These are phyloP conservation scores for Neurospora sp. DNA, from an alignment of 495 filamentous ascomycete genomes.

Conservation along the genomic window DNA sequence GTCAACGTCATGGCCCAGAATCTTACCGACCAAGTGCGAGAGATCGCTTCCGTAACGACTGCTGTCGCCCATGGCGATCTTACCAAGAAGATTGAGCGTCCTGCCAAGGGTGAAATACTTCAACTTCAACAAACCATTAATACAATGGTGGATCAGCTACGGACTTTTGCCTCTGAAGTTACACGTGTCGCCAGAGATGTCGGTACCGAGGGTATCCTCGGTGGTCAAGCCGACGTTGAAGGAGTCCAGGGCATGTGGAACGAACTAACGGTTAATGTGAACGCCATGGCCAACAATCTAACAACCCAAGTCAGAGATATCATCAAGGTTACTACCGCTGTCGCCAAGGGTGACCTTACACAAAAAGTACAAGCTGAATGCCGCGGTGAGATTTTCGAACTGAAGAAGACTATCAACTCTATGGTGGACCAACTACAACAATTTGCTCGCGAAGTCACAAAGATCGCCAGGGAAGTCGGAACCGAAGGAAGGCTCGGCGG, in stretches of 20 bases:
- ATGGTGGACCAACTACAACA: conserved; percentile 98
- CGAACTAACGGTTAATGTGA: conserved; percentile 95
- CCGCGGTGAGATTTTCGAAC: conserved; percentile 88
- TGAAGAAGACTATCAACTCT: conserved; percentile 96
- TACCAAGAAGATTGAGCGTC: conserved; percentile 90
- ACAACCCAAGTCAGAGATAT: conserved; percentile 98
- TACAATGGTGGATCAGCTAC: conserved; percentile 96
- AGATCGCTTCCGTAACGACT: conserved; percentile 93
- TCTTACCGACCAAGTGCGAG: conserved; percentile 68
- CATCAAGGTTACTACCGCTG: conserved; percentile 95
- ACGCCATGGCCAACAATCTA: conserved; percentile 95
- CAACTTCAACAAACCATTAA: conserved; percentile 97
- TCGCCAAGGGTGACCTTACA: conserved; percentile 90
- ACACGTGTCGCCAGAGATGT: conserved; percentile 94
- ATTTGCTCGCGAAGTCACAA: conserved; percentile 95
- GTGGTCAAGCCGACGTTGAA: conserved; percentile 92
- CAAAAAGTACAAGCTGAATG: conserved; percentile 96
- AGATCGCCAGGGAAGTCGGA: conserved; percentile 94
- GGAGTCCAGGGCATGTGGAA: conserved; percentile 83
- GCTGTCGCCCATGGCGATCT: conserved; percentile 95
- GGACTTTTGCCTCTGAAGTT: conserved; percentile 95
- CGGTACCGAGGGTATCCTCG: conserved; percentile 92
- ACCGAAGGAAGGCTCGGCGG: conserved; percentile 93
- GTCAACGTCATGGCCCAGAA: conserved; percentile 96
- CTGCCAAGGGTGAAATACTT: conserved; percentile 89